These are phyloP conservation scores for Hyphopichia burtonii DNA, from an alignment of 1,139 yeast species.

Conservation along the genomic window DNA sequence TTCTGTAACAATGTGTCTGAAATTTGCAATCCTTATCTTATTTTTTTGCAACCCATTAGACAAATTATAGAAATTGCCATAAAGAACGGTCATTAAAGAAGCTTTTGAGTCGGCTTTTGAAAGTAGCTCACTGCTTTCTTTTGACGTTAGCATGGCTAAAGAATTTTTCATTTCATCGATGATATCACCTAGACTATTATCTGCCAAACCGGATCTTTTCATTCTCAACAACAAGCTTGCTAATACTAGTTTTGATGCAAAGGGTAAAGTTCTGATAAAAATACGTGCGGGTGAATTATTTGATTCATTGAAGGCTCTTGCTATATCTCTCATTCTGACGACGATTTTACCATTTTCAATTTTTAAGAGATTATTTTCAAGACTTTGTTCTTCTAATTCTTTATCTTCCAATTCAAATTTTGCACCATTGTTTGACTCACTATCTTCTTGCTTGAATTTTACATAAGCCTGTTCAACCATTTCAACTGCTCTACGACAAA, in stretches of 20 bases:
- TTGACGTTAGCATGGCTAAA: constrained; percentile 26
- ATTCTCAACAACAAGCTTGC: constrained; percentile 64
- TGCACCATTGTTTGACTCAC: constrained; percentile 14
- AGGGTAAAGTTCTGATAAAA: constrained; percentile 60
- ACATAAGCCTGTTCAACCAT: constrained; percentile 59
- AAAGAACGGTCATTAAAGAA: constrained; percentile 26
- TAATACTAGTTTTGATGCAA: constrained; percentile 68
- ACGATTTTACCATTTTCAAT: background rate
- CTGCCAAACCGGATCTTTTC: constrained; percentile 70
- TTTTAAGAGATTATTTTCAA: background rate
- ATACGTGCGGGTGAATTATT: constrained; percentile 68
- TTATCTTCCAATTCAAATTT: constrained; percentile 10
- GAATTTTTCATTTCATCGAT: constrained; percentile 67
- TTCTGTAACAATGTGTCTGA: constrained; percentile 58
- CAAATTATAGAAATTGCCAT: constrained; percentile 16
- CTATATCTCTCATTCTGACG: constrained; percentile 57
- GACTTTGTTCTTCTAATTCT: background rate
- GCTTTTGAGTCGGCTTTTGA: constrained; percentile 14
- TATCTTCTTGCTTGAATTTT: constrained; percentile 11
- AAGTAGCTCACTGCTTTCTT: constrained; percentile 15
- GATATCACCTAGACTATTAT: constrained; percentile 70
- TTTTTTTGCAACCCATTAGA: constrained; percentile 1
- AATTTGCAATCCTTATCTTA: constrained; percentile 41
- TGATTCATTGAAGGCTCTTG: constrained; percentile 78
- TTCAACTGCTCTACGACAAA: constrained; percentile 88